A percentile compares a stretch with the other conserved stretches of the same genome.
Evolutionary conservation across 352 stramenopile genomes (phyloP).

Genomic region (Phytophthora rubi): DNA sequence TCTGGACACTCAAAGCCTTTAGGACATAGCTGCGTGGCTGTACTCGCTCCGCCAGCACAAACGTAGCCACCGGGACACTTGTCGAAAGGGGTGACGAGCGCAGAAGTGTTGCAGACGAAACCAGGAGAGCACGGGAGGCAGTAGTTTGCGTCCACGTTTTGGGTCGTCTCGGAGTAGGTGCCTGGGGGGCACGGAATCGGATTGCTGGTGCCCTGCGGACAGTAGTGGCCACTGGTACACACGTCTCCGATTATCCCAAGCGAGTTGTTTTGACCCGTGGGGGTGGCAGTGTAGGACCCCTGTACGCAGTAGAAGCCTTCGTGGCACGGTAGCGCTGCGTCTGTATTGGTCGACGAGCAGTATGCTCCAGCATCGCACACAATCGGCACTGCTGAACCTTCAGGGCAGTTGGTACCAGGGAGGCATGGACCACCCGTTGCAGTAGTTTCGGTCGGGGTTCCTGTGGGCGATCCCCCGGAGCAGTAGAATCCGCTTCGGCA

Average conservation of each 20-base stretch:
- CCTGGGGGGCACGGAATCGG: conserved; percentile 78
- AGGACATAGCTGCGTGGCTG: conserved; percentile 61
- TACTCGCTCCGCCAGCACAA: conserved; percentile 66
- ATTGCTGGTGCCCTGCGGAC: conserved; percentile 77
- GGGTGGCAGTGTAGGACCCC: conserved; percentile 77
- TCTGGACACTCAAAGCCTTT: conserved; percentile 80
- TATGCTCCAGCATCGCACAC: conserved; percentile 83
- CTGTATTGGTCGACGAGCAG: conserved; percentile 79
- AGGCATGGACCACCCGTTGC: conserved; percentile 76
- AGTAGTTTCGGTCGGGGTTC: conserved; percentile 48
- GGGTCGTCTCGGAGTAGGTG: conserved; percentile 72
- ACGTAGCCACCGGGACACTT: conserved; percentile 65
- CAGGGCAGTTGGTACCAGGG: conserved; percentile 86
- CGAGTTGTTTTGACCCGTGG: conserved; percentile 74
- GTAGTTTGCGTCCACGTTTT: conserved; percentile 59
- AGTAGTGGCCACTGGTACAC: conserved; percentile 80
- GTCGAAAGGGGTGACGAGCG: conserved; percentile 49
- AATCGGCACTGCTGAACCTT: conserved; percentile 83
- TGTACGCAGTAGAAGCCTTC: conserved; percentile 91
- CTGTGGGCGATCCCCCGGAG: conserved; percentile 58
- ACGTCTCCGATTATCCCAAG: conserved; percentile 79
- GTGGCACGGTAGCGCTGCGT: conserved; percentile 71
- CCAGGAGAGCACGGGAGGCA: conserved; percentile 76
- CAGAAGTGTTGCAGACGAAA: conserved; percentile 65
- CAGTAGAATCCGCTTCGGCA: conserved; percentile 91